Conservation (phyloP, 768 basidiomycete species). For the Lentinula edodes region DNA sequence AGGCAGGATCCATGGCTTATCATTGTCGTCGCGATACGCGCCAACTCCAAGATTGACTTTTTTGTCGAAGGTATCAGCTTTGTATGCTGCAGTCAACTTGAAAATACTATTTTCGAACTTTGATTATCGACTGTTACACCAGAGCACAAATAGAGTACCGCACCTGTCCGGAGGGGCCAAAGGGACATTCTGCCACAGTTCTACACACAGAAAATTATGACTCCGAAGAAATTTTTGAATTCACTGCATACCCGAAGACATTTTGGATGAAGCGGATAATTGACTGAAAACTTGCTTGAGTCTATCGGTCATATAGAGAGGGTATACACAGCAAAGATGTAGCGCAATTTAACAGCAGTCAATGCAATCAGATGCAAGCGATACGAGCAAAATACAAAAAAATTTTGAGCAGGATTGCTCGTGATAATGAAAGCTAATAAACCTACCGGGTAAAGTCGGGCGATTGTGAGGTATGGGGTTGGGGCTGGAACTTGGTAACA, state of each 20-base stretch:
- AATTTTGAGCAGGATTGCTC: not conserved
- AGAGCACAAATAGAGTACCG: conserved; percentile 8
- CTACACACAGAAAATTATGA: conserved; percentile 28
- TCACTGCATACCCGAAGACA: conserved; percentile 48
- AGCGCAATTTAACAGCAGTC: not conserved
- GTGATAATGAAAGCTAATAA: not conserved
- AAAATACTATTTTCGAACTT: conserved; percentile 57
- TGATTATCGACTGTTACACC: not conserved
- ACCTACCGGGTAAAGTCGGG: not conserved
- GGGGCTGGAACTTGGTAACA: not conserved
- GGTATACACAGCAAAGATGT: not conserved
- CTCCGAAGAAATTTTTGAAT: not conserved
- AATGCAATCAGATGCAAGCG: conserved; percentile 4
- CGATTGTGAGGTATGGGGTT: not conserved
- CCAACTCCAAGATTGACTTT: conserved; percentile 94
- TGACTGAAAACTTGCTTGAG: conserved; percentile 57
- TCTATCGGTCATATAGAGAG: conserved; percentile 45
- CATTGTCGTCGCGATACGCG: conserved; percentile 84
- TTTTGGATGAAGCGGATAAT: conserved; percentile 32
- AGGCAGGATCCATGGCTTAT: conserved; percentile 89
- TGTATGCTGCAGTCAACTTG: conserved; percentile 87
- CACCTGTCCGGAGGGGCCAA: conserved; percentile 86
- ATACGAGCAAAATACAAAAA: not conserved
- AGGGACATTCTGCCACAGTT: conserved; percentile 70
- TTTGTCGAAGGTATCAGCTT: conserved; percentile 63